Evolutionary conservation across 1,284 basidiomycete genomes (phyloP).

Genomic region (Moesziomyces sp.): DNA sequence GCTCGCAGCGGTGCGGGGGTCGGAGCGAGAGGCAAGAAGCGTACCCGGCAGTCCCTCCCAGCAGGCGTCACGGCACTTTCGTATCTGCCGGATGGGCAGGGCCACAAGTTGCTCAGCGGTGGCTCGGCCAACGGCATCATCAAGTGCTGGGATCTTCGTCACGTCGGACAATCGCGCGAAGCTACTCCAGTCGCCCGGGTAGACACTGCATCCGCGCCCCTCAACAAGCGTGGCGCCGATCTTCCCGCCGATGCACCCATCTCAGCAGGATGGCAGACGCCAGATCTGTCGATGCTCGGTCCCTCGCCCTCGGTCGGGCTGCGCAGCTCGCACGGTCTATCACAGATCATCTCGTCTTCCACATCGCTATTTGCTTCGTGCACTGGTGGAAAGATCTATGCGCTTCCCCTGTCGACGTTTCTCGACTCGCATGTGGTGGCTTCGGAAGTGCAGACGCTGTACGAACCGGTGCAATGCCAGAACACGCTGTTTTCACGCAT

Average conservation of each 20-base stretch:
- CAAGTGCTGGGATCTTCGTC: conserved; percentile 64
- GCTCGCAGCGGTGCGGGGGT: conserved; percentile 1
- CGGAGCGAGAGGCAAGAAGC: conserved; percentile 11
- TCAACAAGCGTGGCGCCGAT: not conserved
- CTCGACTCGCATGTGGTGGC: conserved; percentile 14
- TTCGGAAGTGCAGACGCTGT: conserved; percentile 33
- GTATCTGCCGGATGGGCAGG: conserved; percentile 48
- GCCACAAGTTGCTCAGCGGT: conserved; percentile 52
- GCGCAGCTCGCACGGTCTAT: conserved; percentile 56
- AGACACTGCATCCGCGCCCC: conserved; percentile 3
- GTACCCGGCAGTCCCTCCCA: conserved; percentile 8
- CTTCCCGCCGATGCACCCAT: not conserved
- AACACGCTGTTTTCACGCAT: conserved; percentile 64
- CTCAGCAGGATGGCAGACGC: conserved; percentile 23
- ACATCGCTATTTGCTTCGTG: conserved; percentile 54
- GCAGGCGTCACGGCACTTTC: conserved; percentile 57
- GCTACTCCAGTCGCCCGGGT: conserved; percentile 10
- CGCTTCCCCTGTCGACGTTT: conserved; percentile 32
- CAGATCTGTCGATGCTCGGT: conserved; percentile 36
- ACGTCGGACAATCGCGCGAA: conserved; percentile 14
- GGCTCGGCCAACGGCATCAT: conserved; percentile 59
- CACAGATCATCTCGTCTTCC: conserved; percentile 50
- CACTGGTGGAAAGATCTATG: conserved; percentile 61
- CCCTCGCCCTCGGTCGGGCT: conserved; percentile 3
- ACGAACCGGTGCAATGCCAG: conserved; percentile 53